Evolutionary conservation across 2,329 filamentous ascomycete genomes (phyloP).

Genomic region (Tricladium varicosporioides): DNA sequence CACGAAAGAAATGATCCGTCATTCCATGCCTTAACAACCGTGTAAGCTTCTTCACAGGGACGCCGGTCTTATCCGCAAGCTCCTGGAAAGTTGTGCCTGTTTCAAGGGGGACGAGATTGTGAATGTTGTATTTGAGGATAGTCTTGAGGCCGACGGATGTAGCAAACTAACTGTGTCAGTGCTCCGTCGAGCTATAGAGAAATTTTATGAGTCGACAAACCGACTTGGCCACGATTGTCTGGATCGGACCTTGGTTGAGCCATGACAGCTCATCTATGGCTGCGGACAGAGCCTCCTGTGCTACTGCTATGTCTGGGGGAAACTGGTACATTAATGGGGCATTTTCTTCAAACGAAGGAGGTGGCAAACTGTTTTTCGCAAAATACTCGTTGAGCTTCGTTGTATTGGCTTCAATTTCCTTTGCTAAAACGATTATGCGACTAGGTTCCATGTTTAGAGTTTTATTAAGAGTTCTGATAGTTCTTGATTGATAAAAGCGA

Average conservation of each 20-base stretch:
- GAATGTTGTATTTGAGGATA: not conserved
- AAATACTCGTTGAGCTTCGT: not conserved
- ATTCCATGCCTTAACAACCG: conserved; percentile 3
- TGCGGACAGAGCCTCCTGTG: not conserved
- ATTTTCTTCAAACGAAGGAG: conserved; percentile 3
- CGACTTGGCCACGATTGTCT: not conserved
- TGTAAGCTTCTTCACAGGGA: not conserved
- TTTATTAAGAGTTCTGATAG: not conserved
- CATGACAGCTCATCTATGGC: not conserved
- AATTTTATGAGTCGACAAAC: not conserved
- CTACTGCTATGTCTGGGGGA: not conserved
- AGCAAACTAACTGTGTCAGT: not conserved
- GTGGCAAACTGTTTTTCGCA: not conserved
- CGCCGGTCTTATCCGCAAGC: not conserved
- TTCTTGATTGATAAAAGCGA: not conserved
- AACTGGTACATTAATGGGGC: conserved; percentile 1
- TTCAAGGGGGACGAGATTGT: not conserved
- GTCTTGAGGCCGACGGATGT: not conserved
- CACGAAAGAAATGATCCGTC: conserved; percentile 2
- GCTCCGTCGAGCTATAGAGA: not conserved
- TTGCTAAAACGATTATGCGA: not conserved
- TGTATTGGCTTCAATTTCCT: not conserved
- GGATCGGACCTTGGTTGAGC: not conserved
- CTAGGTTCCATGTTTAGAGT: not conserved
- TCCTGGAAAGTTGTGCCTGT: not conserved